Conservation (phyloP, 2,329 filamentous ascomycete genomes). For the Myriosclerotinia curreyana region DNA sequence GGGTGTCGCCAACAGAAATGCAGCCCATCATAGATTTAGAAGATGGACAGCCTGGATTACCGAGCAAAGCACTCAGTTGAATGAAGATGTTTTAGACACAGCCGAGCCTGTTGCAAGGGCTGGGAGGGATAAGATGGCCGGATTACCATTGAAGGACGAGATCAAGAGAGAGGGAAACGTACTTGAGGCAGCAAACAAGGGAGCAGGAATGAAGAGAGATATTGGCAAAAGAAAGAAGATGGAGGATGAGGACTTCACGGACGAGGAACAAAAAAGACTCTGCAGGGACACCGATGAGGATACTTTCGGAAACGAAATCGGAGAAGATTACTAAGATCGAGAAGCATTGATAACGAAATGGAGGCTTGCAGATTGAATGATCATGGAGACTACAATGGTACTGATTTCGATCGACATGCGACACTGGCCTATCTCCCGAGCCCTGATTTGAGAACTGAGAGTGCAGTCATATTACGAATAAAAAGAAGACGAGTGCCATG, state of each 20-base stretch:
- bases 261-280: neutral
- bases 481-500: neutral
- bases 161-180: neutral
- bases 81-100: neutral
- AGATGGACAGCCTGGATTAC: neutral
- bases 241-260: neutral
- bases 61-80: neutral
- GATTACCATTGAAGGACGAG: neutral
- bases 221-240: neutral
- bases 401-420: neutral
- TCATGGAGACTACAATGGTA: neutral
- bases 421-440: no score
- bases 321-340: neutral
- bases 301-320: neutral
- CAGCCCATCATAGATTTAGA: slow-evolving; percentile 5
- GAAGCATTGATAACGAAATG: neutral
- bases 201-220: neutral
- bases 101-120: neutral
- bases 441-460: neutral
- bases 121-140: neutral
- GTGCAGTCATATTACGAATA: neutral
- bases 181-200: neutral
- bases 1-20: slow-evolving; percentile 7
- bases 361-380: no score
- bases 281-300: neutral